Evolutionary conservation across 2,329 filamentous ascomycete genomes (phyloP), one percentile per base, ranked within the genome.

Genomic region (Phyllosticta citriasiana): DNA sequence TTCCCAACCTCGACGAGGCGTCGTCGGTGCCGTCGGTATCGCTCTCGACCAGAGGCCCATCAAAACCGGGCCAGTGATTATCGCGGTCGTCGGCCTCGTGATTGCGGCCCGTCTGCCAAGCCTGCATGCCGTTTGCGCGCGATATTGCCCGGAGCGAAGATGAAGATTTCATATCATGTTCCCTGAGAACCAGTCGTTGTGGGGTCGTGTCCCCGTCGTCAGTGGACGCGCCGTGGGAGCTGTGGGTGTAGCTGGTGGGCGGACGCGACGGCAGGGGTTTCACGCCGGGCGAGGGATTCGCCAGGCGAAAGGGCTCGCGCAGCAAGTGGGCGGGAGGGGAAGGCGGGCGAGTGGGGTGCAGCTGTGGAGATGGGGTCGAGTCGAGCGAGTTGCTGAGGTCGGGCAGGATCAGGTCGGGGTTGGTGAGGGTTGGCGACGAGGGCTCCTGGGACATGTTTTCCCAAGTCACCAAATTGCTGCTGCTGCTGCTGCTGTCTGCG

Each of bases 371-470:
- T 65, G 72, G 82, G 71, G 72, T 71, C 66, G 74, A 71, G 52
- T 61, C 60, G 12, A 53, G 60, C 10, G 47, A 52, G 55, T 61
- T 50, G 55, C 55, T 57, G 47, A 61, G 60, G 60, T 88, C 86
- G 63, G 92, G 92, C 58, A 97, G 78, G 68, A 97, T 96, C 90
- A 96, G 92, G 73, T 96, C 92, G 58, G 91, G 91, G 73, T 96
- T 95, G 61, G 91, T 95, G 69, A 97, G 79, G 2, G 92, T 96
- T 55, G 92, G 92, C 63, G 90, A 95, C 12, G 84, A 85, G 65
- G 88, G 60, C 9, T 53, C 25, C 51, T 57, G 55, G 25, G 60
- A 50, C 60, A 61, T 61, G 12, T 55, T 51, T 40, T 52, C 60
- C 60, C 60, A 61, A 47, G 60, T 61, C 33, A 52, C 53, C 25